Evolutionary conservation across 441 rosid species (phyloP), one percentile per base, ranked within the genome.

Genomic region (Monsonia emarginata): DNA sequence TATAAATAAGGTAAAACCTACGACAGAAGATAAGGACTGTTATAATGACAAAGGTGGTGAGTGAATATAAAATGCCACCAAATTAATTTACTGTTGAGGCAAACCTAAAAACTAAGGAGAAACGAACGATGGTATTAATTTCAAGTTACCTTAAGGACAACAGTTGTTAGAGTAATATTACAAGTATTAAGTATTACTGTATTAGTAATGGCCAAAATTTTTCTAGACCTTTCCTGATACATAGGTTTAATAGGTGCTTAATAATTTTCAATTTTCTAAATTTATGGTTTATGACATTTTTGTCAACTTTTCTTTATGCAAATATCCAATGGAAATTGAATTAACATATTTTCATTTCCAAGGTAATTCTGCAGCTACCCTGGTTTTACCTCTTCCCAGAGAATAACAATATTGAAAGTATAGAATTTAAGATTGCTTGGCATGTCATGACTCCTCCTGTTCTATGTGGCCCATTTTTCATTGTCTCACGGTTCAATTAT

Each of bases 1-100:
- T 91, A 91, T 54, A 94, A 79, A 78, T 94, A 88, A 0, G 99
- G 97, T 72, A 94, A 83, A 72, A 82, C 99, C 99, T 91, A 71
- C 79, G 78, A 71, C 36, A 79, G 34, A 56, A 21, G 76, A 40
- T n/a, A 60, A 25, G 24, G 26, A 76, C 5, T 5, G 36, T 57
- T 68, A 46, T 6, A 56, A 61, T 25, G 25, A 27, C 10, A 68
- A 58, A 3, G 26, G 21, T 34, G 34, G 54, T 6, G 6, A n/a
- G 0, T 5, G 4, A 48, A 16, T 1, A 4, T 18, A 18, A 8
- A 48, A 48, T 8, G 25, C 26, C 26, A 50, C 57, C 1, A n/a
- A 10, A 11, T 6, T 50, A 50, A 50, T 44, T 19, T 50, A 50
- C 18, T 18, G 9, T 19, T 19, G 13, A 50, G 57, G 25, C 57